A percentile compares a stretch with the other conserved stretches of the same genome.
These are phyloP conservation scores for Arthrinium puccinioides DNA, from an alignment of 2,329 filamentous ascomycete species.

Conservation along the genomic window DNA sequence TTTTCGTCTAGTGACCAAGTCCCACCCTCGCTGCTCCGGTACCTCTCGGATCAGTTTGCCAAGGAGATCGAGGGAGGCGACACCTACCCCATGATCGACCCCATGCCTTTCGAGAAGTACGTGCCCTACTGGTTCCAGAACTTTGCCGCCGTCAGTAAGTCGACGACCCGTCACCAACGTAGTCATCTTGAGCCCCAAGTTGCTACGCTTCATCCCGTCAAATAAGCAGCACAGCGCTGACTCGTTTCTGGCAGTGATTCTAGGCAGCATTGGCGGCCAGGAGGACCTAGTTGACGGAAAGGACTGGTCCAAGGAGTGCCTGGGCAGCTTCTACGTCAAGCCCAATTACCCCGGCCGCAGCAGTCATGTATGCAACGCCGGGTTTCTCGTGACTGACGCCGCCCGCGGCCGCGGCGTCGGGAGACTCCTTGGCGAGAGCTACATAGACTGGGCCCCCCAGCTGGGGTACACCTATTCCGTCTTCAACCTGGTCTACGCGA, in stretches of 20 bases:
- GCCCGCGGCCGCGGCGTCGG: conserved; percentile 69
- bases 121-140: conserved; percentile 85
- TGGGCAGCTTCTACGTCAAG: conserved; percentile 91
- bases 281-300: conserved; percentile 50
- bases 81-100: conserved; percentile 81
- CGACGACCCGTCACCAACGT: no score
- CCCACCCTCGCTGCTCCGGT: conserved; percentile 66
- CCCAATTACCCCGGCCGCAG: conserved; percentile 88
- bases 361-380: conserved; percentile 85
- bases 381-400: conserved; percentile 68
- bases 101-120: conserved; percentile 68
- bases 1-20: conserved; percentile 72
- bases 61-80: conserved; percentile 88
- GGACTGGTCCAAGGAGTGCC: conserved; percentile 74
- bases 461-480: conserved; percentile 86
- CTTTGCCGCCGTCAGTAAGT: conserved; percentile 80
- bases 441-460: conserved; percentile 71
- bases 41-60: conserved; percentile 78
- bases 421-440: conserved; percentile 68
- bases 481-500: conserved; percentile 93
- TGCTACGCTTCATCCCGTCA: no score
- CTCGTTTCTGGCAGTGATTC: no score
- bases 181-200: no score
- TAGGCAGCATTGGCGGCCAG: conserved; percentile 63
- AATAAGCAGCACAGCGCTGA: no score